Percentiles rank a stretch among this genome's conserved stretches.
Conservation (phyloP, 148 eudicot genomes). For the Amaranthus palmeri region DNA sequence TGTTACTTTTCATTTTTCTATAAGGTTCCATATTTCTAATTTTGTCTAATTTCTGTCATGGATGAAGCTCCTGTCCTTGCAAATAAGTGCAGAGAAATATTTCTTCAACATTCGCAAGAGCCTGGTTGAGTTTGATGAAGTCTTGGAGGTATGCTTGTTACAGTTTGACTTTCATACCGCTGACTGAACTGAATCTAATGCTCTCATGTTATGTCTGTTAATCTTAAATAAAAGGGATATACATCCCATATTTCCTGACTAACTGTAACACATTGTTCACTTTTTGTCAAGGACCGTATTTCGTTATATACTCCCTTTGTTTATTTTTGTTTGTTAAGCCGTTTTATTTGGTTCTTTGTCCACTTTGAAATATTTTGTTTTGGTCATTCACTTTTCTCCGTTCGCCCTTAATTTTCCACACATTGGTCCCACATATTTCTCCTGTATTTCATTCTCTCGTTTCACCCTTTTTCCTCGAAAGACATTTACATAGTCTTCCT, state of each 20-base stretch:
- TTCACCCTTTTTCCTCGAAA: too few species aligned
- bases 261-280: not conserved
- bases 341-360: too few species aligned
- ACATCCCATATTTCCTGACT: not conserved
- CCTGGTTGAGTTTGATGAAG: slow-evolving; percentile 98
- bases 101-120: slow-evolving; percentile 83
- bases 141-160: slow-evolving; percentile 74
- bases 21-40: slow-evolving; percentile 12
- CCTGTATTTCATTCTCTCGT: too few species aligned
- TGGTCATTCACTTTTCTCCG: not conserved
- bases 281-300: not conserved
- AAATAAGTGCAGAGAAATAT: slow-evolving; percentile 83
- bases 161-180: not conserved
- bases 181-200: not conserved
- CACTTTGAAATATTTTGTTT: too few species aligned
- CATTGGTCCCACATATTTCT: too few species aligned
- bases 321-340: too few species aligned
- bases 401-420: too few species aligned
- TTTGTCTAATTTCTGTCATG: slow-evolving; percentile 16
- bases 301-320: not conserved
- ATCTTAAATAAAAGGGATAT: not conserved
- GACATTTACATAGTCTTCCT: too few species aligned
- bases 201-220: not conserved
- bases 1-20: not conserved
- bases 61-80: slow-evolving; percentile 74